Conservation (phyloP, 345 rosid genomes). For the Turnera subulata region DNA sequence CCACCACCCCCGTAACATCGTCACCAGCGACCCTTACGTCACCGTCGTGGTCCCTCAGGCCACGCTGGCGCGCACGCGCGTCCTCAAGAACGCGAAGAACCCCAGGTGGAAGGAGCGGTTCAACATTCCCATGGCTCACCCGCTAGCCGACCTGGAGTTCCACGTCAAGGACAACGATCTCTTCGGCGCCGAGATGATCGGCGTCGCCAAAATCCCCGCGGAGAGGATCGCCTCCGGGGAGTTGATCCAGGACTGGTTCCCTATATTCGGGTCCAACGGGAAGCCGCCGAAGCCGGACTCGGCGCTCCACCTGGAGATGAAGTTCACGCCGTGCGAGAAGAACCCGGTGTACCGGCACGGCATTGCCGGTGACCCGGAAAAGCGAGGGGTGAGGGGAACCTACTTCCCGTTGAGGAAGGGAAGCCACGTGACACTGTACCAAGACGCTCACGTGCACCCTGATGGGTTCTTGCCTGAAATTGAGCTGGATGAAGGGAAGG, state of each 20-base stretch:
- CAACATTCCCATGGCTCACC: conserved; percentile 67
- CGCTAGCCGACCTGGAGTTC: conserved; percentile 53
- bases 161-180: conserved; percentile 79
- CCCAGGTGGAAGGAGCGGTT: conserved; percentile 78
- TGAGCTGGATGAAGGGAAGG: conserved; percentile 39
- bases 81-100: conserved; percentile 55
- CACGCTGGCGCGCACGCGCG: conserved; percentile 79
- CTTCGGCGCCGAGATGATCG: conserved; percentile 74
- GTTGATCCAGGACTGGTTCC: conserved; percentile 48
- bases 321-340: conserved; percentile 62
- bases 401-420: conserved; percentile 88
- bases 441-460: conserved; percentile 76
- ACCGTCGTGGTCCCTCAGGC: conserved; percentile 84
- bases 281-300: conserved; percentile 52
- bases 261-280: conserved; percentile 37
- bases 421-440: conserved; percentile 58
- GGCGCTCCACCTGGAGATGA: conserved; percentile 46
- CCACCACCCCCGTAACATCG: conserved; percentile 36
- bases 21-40: conserved; percentile 85
- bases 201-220: conserved; percentile 52
- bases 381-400: conserved; percentile 51
- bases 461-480: conserved; percentile 37
- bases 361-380: conserved; percentile 60
- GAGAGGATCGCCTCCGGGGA: conserved; percentile 35
- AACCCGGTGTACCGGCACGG: conserved; percentile 47